Evolutionary conservation across 768 basidiomycete genomes (phyloP).

Genomic region (Nidularia pulvinata): DNA sequence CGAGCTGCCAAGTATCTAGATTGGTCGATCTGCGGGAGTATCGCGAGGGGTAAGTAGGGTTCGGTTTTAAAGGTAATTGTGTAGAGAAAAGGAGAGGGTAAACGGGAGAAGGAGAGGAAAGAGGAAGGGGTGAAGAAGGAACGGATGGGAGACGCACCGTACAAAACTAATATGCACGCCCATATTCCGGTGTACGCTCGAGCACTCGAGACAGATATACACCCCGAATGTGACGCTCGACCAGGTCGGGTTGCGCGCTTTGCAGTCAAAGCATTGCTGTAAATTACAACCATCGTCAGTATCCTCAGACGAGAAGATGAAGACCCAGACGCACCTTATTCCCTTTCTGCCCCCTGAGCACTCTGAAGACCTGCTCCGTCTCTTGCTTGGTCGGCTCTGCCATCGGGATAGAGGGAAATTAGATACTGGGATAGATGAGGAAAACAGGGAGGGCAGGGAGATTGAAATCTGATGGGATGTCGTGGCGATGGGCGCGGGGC

Average conservation of each 20-base stretch:
- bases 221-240: slow-evolving; percentile 95
- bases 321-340: slow-evolving; percentile 62
- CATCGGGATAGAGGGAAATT: slow-evolving; percentile 37
- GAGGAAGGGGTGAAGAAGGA: not conserved
- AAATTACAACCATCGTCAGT: not conserved
- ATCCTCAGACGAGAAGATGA: not conserved
- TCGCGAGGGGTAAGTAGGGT: not conserved
- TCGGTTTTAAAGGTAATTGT: no score
- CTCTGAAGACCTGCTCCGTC: slow-evolving; percentile 83
- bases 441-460: not conserved
- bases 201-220: slow-evolving; percentile 98
- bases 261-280: slow-evolving; percentile 87
- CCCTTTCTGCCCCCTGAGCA: slow-evolving; percentile 81
- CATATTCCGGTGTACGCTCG: slow-evolving; percentile 92
- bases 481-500: no score
- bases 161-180: slow-evolving; percentile 99
- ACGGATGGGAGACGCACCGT: slow-evolving; percentile 48
- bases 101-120: no score
- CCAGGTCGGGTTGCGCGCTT: slow-evolving; percentile 97
- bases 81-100: no score
- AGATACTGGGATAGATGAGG: slow-evolving; percentile 23
- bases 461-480: no score
- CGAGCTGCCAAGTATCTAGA: slow-evolving; percentile 91
- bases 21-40: slow-evolving; percentile 78
- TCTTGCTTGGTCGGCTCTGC: slow-evolving; percentile 83